These are phyloP conservation scores for Leccinum huronense DNA, from an alignment of 1,284 basidiomycete genomes.

Conservation along the genomic window DNA sequence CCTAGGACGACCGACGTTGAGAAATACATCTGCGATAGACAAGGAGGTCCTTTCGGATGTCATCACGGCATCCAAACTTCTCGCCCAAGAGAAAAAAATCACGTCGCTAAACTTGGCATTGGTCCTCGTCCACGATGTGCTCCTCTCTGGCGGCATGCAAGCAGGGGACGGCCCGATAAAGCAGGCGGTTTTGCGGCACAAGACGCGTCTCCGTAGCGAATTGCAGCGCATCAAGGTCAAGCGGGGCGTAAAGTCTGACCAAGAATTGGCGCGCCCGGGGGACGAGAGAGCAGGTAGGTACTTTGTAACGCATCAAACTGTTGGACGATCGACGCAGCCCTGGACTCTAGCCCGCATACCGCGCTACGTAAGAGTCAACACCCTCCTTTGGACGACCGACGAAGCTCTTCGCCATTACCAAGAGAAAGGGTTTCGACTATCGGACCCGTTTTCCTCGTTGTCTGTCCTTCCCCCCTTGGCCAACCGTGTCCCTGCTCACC, in stretches of 20 bases:
- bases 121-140: constrained; percentile 84
- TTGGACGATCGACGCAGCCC: constrained; percentile 1
- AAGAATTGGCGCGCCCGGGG: constrained; percentile 61
- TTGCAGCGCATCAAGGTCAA: constrained; percentile 83
- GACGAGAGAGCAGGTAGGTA: constrained; percentile 61
- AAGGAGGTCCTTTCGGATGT: constrained; percentile 67
- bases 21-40: constrained; percentile 42
- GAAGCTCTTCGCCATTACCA: constrained; percentile 58
- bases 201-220: constrained; percentile 84
- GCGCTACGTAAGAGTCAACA: constrained; percentile 85
- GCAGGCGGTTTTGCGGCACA: constrained; percentile 79
- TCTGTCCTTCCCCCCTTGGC: constrained; percentile 34
- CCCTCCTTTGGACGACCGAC: constrained; percentile 61
- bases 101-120: constrained; percentile 72
- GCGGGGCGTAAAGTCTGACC: constrained; percentile 62
- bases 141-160: constrained; percentile 80
- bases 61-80: constrained; percentile 62
- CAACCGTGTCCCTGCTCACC: constrained; percentile 9
- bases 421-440: constrained; percentile 51
- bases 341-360: constrained; percentile 60
- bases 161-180: constrained; percentile 86
- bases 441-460: constrained; percentile 52
- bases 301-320: not conserved
- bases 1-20: constrained; percentile 9
- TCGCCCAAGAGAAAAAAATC: constrained; percentile 74